Evolutionary conservation across 345 rosid genomes (phyloP).

Genomic region (Salix viminalis): DNA sequence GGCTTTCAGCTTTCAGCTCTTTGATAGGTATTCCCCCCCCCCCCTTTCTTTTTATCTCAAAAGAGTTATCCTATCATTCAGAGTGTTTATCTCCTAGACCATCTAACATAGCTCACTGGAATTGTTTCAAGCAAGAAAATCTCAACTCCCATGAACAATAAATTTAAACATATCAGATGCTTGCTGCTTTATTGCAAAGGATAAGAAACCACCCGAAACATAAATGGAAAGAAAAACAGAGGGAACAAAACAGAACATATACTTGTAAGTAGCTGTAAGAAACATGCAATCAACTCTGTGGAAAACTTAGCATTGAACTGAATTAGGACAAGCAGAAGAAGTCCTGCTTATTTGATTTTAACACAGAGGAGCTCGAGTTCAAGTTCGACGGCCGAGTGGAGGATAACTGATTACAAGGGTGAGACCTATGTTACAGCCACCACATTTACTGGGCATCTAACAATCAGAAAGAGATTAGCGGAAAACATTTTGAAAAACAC

Average conservation of each 20-base stretch:
- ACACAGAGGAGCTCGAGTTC: not conserved
- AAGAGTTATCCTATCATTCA: too few relatives aligned
- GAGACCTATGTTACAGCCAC: slow-evolving; percentile 24
- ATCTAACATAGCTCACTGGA: not conserved
- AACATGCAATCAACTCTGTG: too few relatives aligned
- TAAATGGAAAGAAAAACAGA: not conserved
- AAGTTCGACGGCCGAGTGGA: slow-evolving; percentile 4
- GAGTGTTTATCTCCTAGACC: too few relatives aligned
- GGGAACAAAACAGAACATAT: not conserved
- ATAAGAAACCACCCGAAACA: not conserved
- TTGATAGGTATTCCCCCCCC: too few relatives aligned
- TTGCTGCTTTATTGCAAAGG: not conserved
- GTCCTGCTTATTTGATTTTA: slow-evolving; percentile 19
- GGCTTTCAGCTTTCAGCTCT: too few relatives aligned
- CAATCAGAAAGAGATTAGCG: not conserved
- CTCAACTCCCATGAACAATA: not conserved
- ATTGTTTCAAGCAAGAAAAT: not conserved
- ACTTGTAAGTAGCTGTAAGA: not conserved
- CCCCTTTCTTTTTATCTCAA: too few relatives aligned
- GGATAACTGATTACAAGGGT: slow-evolving; percentile 22
- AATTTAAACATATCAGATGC: not conserved
- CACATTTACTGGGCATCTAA: slow-evolving; percentile 11
- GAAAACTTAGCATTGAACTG: not conserved
- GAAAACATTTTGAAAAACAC: slow-evolving; percentile 1
- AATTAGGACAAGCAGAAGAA: not conserved